A percentile compares a stretch with the other conserved stretches of the same genome.
Conservation (phyloP, 805 yeast species). For the Candida dajiaensis region DNA sequence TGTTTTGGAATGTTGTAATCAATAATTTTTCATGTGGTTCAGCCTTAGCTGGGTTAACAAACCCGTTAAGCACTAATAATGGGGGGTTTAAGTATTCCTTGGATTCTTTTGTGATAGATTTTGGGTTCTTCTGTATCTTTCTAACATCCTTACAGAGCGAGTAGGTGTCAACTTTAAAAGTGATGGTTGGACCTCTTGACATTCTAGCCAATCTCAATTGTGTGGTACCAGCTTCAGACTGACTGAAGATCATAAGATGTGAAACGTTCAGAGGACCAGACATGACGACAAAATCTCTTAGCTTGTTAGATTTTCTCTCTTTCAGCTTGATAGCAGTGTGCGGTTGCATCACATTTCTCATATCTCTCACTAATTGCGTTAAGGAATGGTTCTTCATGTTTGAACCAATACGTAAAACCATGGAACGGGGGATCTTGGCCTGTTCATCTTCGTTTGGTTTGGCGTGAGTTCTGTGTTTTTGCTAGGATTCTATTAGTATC, state of each 20-base stretch:
- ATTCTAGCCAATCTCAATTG: constrained; percentile 78
- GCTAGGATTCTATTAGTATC: constrained; percentile 27
- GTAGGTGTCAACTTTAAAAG: constrained; percentile 72
- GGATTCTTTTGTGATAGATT: constrained; percentile 58
- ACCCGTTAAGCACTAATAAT: constrained; percentile 88
- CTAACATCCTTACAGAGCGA: constrained; percentile 79
- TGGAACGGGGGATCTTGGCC: constrained; percentile 79
- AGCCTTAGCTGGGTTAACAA: constrained; percentile 57
- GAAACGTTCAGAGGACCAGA: constrained; percentile 94
- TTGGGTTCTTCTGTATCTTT: constrained; percentile 67
- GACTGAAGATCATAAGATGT: constrained; percentile 82
- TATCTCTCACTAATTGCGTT: constrained; percentile 78
- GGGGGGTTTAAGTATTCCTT: constrained; percentile 76
- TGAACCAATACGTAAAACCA: constrained; percentile 86
- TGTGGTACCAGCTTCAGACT: constrained; percentile 73
- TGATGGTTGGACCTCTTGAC: constrained; percentile 92
- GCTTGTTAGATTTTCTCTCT: constrained; percentile 81
- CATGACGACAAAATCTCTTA: constrained; percentile 96
- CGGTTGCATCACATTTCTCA: constrained; percentile 90
- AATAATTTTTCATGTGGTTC: constrained; percentile 72
- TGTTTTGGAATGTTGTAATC: constrained; percentile 87
- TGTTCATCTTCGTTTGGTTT: constrained; percentile 56
- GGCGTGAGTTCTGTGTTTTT: constrained; percentile 84
- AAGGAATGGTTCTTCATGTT: constrained; percentile 74
- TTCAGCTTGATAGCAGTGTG: constrained; percentile 86